phyloP scores from a whole-genome alignment of 176 grass and related monocot genomes.

The Carex cristatella region DNA sequence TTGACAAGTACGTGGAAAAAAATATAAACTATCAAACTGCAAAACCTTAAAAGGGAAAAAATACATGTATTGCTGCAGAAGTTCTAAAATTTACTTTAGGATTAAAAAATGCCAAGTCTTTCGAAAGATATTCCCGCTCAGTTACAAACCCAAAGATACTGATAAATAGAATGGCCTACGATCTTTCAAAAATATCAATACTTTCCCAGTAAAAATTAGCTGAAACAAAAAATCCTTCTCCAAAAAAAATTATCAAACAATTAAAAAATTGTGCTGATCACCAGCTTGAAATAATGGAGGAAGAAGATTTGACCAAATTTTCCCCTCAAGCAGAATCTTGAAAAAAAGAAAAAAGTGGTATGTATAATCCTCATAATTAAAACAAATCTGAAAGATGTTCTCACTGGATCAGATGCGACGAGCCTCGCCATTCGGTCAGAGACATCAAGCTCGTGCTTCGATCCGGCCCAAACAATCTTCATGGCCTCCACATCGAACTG shows the following conservation, averaged over 20 bases:
- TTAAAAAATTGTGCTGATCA: not conserved
- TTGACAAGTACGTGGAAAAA: not conserved
- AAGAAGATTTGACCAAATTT: not conserved
- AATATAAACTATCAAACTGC: not conserved
- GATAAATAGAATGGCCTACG: not conserved
- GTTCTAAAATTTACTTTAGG: not conserved
- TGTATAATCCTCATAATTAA: not conserved
- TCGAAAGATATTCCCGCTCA: too few species aligned
- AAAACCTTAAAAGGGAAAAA: not conserved
- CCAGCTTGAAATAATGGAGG: not conserved
- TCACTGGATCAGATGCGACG: conserved; percentile 86
- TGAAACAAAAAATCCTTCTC: not conserved
- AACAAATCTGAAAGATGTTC: not conserved
- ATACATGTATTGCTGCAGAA: not conserved
- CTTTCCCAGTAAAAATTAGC: not conserved
- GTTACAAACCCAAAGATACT: not conserved
- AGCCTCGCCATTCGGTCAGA: conserved; percentile 78
- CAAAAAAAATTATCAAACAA: not conserved
- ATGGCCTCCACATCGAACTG: conserved; percentile 76
- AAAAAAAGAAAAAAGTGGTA: not conserved
- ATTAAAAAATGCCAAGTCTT: not conserved
- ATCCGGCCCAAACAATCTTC: conserved; percentile 96
- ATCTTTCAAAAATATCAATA: not conserved
- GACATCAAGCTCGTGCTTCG: conserved; percentile 66
- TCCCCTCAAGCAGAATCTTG: not conserved